Evolutionary conservation across 495 filamentous ascomycete species (phyloP), one percentile per base, ranked within the genome.

Genomic region (Xylaria sp.): DNA sequence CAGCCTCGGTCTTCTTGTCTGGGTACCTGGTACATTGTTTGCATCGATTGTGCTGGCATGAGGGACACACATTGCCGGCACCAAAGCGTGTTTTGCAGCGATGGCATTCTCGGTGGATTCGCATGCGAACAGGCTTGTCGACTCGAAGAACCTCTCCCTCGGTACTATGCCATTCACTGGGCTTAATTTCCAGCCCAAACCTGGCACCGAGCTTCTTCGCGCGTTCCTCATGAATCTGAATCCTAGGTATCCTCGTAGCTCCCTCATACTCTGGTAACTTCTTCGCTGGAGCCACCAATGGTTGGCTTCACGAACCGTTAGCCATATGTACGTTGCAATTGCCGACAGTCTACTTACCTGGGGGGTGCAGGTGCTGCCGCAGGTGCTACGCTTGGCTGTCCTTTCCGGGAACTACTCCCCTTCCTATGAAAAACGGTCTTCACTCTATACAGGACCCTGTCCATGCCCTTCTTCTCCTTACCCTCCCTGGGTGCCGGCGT

Each of bases 71-170:
- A 76, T 90, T 93, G 69, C 90, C 89, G 24, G 85, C 79, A 61
- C 92, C 92, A 79, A 91, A 97, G 21, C 86, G 86, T 5, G 90
- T 89, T 71, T 91, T 86, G 79, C 93, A 97, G 69, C 86, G 87
- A 77, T 97, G 93, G 75, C 93, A 97, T 67, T 85, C 89, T 65
- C 93, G 91, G 74, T 93, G 95, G 44, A 97, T 91, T 41, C 95
- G 89, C 92, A 98, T 97, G 72, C 93, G 92, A 71, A 97, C 93
- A 21, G 92, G 89, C 80, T 95, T 97, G 78, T 95, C 90, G 21
- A 97, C 90, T 33, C 95, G 92, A 59, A 90, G 81, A 26, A 90
- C 85, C 64, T 90, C 85, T 40, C 84, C 82, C 69, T 88, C 86
- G 70, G 80, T 79, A 57, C 83, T 81, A 73, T 87, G 88, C 90